Evolutionary conservation across 73 alveolate species (phyloP).

Genomic region (Urostyla sp.): DNA sequence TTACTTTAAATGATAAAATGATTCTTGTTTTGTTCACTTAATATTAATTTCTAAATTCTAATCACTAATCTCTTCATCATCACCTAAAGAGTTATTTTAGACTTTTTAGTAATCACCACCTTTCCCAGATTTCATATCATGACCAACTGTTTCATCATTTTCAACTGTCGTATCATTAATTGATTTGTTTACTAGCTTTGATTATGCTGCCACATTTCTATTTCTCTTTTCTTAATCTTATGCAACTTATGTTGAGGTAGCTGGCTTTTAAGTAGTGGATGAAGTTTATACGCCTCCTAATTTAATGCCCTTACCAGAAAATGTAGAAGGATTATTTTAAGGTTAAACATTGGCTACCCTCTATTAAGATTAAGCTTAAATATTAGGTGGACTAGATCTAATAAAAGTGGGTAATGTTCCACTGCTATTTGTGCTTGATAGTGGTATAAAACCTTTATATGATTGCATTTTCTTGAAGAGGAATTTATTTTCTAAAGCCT

Average conservation of each 20-base stretch:
- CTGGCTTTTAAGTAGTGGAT: too few species aligned
- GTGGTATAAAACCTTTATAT: conserved; percentile 3
- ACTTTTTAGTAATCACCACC: conserved; percentile 2
- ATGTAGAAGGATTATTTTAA: not conserved
- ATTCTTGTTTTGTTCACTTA: not conserved
- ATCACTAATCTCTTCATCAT: conserved; percentile 20
- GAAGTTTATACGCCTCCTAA: too few species aligned
- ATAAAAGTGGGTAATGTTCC: conserved; percentile 53
- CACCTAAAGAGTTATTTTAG: not conserved
- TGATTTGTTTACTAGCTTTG: not conserved
- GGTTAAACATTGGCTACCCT: not conserved
- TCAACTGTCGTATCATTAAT: not conserved
- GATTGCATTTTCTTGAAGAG: conserved; percentile 5
- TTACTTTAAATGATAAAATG: too few species aligned
- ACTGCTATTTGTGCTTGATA: conserved; percentile 27
- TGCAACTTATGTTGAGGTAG: too few species aligned
- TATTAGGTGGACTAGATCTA: conserved; percentile 20
- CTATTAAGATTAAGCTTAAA: not conserved
- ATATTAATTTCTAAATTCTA: conserved; percentile 16
- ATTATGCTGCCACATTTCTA: conserved; percentile 3
- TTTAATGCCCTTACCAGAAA: too few species aligned
- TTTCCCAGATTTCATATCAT: not conserved
- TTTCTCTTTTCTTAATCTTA: not conserved
- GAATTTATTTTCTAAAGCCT: conserved; percentile 40
- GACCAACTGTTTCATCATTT: conserved; percentile 11